Conservation (phyloP, 441 rosid species). For the Populus tomentosa region DNA sequence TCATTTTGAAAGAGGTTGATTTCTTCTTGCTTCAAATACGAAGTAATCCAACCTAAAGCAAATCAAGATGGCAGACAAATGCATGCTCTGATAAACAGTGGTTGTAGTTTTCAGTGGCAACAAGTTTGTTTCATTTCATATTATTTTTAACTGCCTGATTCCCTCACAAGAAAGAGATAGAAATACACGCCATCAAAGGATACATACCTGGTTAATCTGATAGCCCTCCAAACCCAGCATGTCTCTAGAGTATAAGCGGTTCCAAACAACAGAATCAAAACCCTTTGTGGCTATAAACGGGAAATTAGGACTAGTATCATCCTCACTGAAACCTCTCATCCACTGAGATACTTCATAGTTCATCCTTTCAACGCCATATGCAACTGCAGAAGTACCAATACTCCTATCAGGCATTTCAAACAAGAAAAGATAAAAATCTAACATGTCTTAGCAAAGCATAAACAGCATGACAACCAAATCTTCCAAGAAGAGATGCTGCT, state of each 20-base stretch:
- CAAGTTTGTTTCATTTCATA: no score
- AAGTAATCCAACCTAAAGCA: no score
- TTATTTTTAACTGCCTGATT: background rate
- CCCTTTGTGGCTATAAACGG: constrained; percentile 82
- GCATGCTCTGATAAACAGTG: no score
- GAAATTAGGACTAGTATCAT: constrained; percentile 39
- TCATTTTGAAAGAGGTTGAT: no score
- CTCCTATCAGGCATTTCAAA: constrained; percentile 31
- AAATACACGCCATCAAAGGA: background rate
- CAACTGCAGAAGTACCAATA: constrained; percentile 50
- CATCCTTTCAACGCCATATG: constrained; percentile 82
- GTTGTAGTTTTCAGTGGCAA: no score
- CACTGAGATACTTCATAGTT: constrained; percentile 76
- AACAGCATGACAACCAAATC: background rate
- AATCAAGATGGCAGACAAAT: no score
- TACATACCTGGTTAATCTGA: constrained; percentile 65
- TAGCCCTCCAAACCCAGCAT: constrained; percentile 46
- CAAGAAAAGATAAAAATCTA: constrained; percentile 3
- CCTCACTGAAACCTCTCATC: constrained; percentile 61
- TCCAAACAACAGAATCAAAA: constrained; percentile 91
- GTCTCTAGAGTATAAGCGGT: constrained; percentile 79
- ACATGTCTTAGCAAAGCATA: constrained; percentile 1
- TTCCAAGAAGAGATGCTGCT: constrained; percentile 8
- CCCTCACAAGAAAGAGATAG: background rate
- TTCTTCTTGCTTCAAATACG: no score